These are phyloP conservation scores for Alloteropsis semialata DNA, from an alignment of 176 grass and related monocot genomes.

Conservation along the genomic window DNA sequence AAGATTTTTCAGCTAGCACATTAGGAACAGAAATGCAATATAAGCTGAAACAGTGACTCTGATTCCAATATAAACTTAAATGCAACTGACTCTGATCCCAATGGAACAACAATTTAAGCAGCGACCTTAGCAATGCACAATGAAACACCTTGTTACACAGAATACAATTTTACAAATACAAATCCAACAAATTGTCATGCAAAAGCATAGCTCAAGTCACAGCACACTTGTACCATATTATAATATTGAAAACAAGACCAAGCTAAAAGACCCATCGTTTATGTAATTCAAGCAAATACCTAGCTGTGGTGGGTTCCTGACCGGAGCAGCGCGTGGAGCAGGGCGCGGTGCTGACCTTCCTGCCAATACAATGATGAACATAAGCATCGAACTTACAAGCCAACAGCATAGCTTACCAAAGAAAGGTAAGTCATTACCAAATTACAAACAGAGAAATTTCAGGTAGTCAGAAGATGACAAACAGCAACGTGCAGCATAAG, in stretches of 20 bases:
- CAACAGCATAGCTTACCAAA: too few species aligned
- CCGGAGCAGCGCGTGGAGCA: slow-evolving; percentile 62
- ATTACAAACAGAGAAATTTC: too few species aligned
- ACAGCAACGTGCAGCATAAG: neutral
- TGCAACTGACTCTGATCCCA: neutral
- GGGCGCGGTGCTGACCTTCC: slow-evolving; percentile 66
- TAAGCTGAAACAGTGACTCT: neutral
- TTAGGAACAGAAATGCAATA: neutral
- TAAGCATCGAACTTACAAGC: too few species aligned
- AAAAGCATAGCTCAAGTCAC: neutral
- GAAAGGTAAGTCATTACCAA: too few species aligned
- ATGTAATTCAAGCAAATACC: slow-evolving; percentile 31
- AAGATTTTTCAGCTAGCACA: neutral
- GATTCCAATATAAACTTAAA: neutral
- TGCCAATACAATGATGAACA: slow-evolving; percentile 16
- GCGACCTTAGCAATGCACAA: neutral
- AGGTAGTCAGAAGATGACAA: neutral
- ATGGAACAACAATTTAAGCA: neutral
- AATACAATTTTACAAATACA: neutral
- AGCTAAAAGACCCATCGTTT: neutral
- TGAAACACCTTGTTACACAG: neutral
- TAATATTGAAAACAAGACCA: too few species aligned
- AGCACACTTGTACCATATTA: neutral
- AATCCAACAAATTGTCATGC: neutral
- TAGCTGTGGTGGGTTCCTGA: slow-evolving; percentile 73